These are phyloP conservation scores for Ascochyta fabae DNA, from an alignment of 2,329 filamentous ascomycete species.

Conservation along the genomic window DNA sequence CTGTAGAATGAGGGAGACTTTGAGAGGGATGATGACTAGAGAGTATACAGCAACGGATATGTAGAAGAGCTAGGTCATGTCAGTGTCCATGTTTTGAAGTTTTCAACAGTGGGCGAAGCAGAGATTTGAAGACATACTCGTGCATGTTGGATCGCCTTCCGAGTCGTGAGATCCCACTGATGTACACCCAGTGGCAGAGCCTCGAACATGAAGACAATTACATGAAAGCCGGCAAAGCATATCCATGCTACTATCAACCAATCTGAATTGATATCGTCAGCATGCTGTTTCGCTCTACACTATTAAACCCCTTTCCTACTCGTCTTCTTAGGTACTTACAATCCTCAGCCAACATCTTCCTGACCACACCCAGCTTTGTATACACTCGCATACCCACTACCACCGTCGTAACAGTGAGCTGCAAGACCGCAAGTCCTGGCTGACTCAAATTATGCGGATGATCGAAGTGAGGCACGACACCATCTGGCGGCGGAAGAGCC, in stretches of 20 bases:
- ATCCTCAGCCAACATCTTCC: conserved; percentile 19
- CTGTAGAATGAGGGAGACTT: conserved; percentile 28
- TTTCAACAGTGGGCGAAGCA: background rate
- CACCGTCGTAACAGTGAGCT: conserved; percentile 14
- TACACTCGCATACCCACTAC: conserved; percentile 17
- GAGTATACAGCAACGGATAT: conserved; percentile 19
- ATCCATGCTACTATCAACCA: conserved; percentile 19
- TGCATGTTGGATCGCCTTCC: conserved; percentile 14
- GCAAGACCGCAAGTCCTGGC: conserved; percentile 12
- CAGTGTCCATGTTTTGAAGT: background rate
- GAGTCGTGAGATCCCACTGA: conserved; percentile 19
- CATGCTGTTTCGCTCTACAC: background rate
- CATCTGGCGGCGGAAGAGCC: conserved; percentile 15
- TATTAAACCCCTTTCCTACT: background rate
- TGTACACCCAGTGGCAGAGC: conserved; percentile 15
- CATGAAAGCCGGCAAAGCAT: conserved; percentile 14
- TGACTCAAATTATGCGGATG: conserved; percentile 12
- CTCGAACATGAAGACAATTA: conserved; percentile 16
- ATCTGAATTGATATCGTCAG: conserved; percentile 8
- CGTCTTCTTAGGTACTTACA: conserved; percentile 9
- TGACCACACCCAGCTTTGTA: conserved; percentile 12
- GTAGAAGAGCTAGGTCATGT: conserved; percentile 17
- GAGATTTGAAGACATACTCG: conserved; percentile 10
- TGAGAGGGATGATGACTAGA: conserved; percentile 21
- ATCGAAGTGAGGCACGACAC: conserved; percentile 16